Evolutionary conservation across 1,284 basidiomycete species (phyloP).

Genomic region (Athelia psychrophila): DNA sequence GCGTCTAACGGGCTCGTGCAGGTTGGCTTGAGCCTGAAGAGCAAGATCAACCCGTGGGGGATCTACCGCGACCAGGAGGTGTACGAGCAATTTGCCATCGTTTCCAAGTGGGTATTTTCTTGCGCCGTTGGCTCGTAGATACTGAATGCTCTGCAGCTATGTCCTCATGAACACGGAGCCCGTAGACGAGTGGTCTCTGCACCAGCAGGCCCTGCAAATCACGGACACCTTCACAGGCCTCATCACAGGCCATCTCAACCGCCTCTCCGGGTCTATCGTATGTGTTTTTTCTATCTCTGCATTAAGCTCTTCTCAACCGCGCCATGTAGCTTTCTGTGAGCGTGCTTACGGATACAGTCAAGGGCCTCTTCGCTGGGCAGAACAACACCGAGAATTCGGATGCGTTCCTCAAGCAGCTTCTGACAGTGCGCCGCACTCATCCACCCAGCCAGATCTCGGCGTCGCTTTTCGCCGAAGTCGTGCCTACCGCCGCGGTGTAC

Average conservation of each 20-base stretch:
- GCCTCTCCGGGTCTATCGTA: constrained; percentile 12
- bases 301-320: not conserved
- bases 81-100: constrained; percentile 48
- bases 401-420: not conserved
- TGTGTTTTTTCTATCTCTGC: constrained; percentile 16
- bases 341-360: not conserved
- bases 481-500: constrained; percentile 51
- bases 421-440: not conserved
- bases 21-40: constrained; percentile 64
- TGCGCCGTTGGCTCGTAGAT: not conserved
- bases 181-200: constrained; percentile 56
- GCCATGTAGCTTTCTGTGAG: not conserved
- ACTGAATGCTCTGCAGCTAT: constrained; percentile 38
- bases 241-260: constrained; percentile 40
- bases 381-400: not conserved
- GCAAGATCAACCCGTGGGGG: constrained; percentile 40
- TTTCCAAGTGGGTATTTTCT: constrained; percentile 44
- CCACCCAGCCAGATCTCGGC: constrained; percentile 31
- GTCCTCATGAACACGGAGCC: constrained; percentile 56
- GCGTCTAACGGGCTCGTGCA: constrained; percentile 25
- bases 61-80: constrained; percentile 47
- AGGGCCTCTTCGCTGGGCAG: not conserved
- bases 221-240: constrained; percentile 37
- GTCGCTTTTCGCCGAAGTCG: constrained; percentile 42
- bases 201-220: constrained; percentile 40